Evolutionary conservation across 2,329 filamentous ascomycete genomes (phyloP).

Genomic region (Nigrograna mackinnonii): DNA sequence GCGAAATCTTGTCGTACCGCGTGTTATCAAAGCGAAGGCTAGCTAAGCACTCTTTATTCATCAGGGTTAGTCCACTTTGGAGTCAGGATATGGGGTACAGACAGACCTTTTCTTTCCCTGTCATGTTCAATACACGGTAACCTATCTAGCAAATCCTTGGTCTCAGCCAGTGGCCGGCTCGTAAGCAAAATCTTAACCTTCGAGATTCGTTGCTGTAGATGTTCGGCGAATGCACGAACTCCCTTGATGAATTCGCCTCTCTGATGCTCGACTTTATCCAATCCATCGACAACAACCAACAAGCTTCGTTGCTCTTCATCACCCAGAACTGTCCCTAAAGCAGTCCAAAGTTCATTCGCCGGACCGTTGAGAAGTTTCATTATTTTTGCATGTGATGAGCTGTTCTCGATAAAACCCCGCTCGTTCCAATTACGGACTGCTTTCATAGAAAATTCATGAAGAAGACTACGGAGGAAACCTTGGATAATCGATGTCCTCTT

Average conservation of each 20-base stretch:
- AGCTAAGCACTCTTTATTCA: not conserved
- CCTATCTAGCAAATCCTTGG: not conserved
- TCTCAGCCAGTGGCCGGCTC: not conserved
- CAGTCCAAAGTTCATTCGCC: not conserved
- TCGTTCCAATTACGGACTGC: no score
- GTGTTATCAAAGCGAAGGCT: not conserved
- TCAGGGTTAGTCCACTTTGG: not conserved
- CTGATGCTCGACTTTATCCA: not conserved
- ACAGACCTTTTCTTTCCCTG: constrained; percentile 1
- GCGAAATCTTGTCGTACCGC: not conserved
- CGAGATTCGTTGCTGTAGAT: not conserved
- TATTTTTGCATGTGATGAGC: no score
- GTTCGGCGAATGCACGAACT: not conserved
- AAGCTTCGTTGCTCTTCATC: not conserved
- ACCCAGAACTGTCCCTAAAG: not conserved
- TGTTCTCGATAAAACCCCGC: no score
- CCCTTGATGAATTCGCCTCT: not conserved
- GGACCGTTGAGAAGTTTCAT: not conserved
- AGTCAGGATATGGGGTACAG: not conserved
- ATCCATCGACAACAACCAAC: not conserved
- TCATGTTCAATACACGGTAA: not conserved
- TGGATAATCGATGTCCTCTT: not conserved
- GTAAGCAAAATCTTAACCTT: constrained; percentile 1
- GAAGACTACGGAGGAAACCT: not conserved
- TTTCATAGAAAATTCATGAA: no score